These are phyloP conservation scores for Hippophae gyantsensis DNA, from an alignment of 306 rosid genomes.

Conservation along the genomic window DNA sequence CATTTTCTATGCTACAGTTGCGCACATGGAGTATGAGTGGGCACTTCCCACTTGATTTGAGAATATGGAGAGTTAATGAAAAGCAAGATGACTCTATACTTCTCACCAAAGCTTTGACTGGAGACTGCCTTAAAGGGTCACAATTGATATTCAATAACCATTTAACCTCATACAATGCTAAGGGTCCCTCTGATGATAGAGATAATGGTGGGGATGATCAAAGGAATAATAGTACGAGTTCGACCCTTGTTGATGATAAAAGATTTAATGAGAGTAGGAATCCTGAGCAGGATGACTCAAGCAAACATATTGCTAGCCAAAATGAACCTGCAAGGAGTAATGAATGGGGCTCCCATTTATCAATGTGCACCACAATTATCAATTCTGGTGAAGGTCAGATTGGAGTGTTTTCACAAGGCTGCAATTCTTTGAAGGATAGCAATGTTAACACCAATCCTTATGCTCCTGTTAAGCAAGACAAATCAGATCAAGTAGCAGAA, in stretches of 20 bases:
- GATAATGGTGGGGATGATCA: conserved; percentile 24
- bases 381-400: conserved; percentile 36
- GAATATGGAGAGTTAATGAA: conserved; percentile 73
- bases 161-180: conserved; percentile 32
- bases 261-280: conserved; percentile 25
- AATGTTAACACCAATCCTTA: conserved; percentile 22
- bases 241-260: conserved; percentile 19
- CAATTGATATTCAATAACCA: conserved; percentile 24
- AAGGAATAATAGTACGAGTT: conserved; percentile 22
- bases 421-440: conserved; percentile 33
- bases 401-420: conserved; percentile 24
- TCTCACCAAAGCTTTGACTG: conserved; percentile 51
- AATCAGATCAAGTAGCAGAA: conserved; percentile 29
- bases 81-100: conserved; percentile 43
- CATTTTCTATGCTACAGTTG: conserved; percentile 58
- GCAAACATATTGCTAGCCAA: conserved; percentile 25
- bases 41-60: conserved; percentile 58
- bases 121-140: conserved; percentile 31
- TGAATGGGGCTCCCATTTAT: conserved; percentile 36
- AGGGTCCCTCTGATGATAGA: conserved; percentile 24
- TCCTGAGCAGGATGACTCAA: conserved; percentile 28
- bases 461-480: conserved; percentile 28
- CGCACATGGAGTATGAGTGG: conserved; percentile 62
- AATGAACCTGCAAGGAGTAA: conserved; percentile 42
- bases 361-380: conserved; percentile 27